Base-by-base conservation (phyloP, 345 rosid genomes). In the Dovyalis caffra region DNA sequence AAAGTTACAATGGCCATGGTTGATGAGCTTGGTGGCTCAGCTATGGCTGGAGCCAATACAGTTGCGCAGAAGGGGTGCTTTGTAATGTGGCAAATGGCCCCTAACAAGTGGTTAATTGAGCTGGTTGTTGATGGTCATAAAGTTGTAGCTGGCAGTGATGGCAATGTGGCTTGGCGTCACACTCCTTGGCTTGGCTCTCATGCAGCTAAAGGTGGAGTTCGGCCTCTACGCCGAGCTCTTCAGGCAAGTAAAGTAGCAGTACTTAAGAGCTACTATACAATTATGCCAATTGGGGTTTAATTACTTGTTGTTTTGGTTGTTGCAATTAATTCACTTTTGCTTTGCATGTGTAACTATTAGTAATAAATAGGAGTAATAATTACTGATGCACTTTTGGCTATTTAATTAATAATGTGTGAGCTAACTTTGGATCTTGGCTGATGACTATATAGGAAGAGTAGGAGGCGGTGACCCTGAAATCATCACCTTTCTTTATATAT, bases 31-130 rank as follows among this genome's bases (percentile, higher is more conserved):
- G 88, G 73, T n/a, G 66, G 85, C 64, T 84, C 82, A 3, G 60
- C 64, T 11, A 74, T 79, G 18, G 73, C 82, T 2, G 85, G 72
- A n/a, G 76, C 82, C 47, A 28, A 38, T 0, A 75, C 87, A 47
- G 74, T 79, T 11, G 78, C 90, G 2, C 87, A 89, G 43, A 95
- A 89, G 43, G 99, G 99, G 21, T 93, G 99, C 75, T 95, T 95
- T 28, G 99, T 95, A 10, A 93, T 93, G 92, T 95, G 99, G 99
- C 98, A 93, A 87, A 93, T 95, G 99, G 60, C 85, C 66, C 99
- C 99, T 6, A 82, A 93, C 71, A 93, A 86, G 77, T 95, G 98
- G 99, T 88, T 93, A 21, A 85, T 95, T 43, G 98, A 95, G 81
- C 88, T 95, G 1, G 98, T 90, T 18, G 83, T 89, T 28, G 90